Base-by-base conservation (phyloP, 176 grass and related monocot genomes). In the Aechmea fasciata region DNA sequence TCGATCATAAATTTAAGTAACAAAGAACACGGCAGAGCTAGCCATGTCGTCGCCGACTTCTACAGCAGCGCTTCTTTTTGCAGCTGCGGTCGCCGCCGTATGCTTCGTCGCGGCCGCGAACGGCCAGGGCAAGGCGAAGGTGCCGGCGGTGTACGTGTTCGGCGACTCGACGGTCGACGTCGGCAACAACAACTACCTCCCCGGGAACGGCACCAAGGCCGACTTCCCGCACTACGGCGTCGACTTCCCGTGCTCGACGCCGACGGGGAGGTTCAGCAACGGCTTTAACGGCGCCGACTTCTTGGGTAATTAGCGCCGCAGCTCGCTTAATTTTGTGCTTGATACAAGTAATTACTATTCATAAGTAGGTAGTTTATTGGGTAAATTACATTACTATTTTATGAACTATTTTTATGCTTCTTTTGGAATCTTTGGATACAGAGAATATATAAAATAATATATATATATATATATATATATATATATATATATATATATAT, bases 201-300 rank as follows among this genome's bases (percentile, higher is more conserved):
- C 69, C 0, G 65, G 52, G 52, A 80, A 2, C 48, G 75, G 20
- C 0, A 33, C 81, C 28, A 90, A 75, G 75, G 91, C 87, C 0
- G 65, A 95, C 63, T 95, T 87, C 41, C 91, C 91, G 52, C 81
- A 87, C 77, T 84, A 95, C 8, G 91, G 91, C 13, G 50, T 95
- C 63, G 84, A 95, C 82, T 82, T 90, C 69, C 91, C 87, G 11
- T 65, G 74, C 11, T 66, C 78, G 23, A 79, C 22, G 71, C 73
- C 83, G 2, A 95, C 86, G 0, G 90, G 86, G 9, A 83, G 90
- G 78, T 95, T 95, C 57, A 95, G 90, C 72, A 95, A 95, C 8
- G 90, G 86, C 63, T 70, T 84, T 59, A 87, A 84, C 20, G 49
- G 64, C 2, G 55, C 69, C 3, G 90, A 95, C 71, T 95, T 90